Base-by-base conservation (phyloP, 2,329 filamentous ascomycete species). In the Botrytis fragariae region DNA sequence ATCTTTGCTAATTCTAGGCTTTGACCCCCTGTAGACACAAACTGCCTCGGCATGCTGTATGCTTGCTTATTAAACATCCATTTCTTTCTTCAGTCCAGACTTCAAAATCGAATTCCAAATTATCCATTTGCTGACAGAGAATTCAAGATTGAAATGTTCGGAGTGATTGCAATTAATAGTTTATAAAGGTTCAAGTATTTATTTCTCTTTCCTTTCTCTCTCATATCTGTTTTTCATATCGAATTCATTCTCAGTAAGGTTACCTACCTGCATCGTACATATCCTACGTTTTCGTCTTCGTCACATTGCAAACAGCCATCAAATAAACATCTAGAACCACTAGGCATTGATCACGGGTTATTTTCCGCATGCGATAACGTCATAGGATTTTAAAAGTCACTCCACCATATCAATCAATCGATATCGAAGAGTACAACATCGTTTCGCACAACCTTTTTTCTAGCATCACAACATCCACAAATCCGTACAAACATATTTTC, bases 61-160 rank as follows among this genome's bases (percentile, higher is more conserved):
- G 64, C 64, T 54, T 67, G 64, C 64, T 54, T 68, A 39, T 39
- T 29, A 54, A 35, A 39, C 18, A 68, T 18, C 2, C 29, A 35
- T 18, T 3, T 35, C 45, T 54, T 25, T 45, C 35, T 12, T 14
- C 32, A 48, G 45, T 54, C 64, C 45, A 68, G 64, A 68, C 64
- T 39, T 54, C n/a, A 16, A 32, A 51, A 18, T 65, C 6, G 63
- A 65, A 48, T 37, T 62, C 35, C 61, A 44, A 29, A 12, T 45
- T 32, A 22, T 63, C n/a, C n/a, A 64, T 64, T 35, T 48, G 42
- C 62, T 65, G 42, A 65, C 42, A 48, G 62, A 65, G 62, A 65
- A 48, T 22, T 20, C 32, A 65, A 32, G 37, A 65, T 48, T 9
- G 3, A 65, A n/a, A 1, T 18, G 14, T 35, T 48, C 22, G 44